phyloP scores from a whole-genome alignment of 179 eudicot genomes.

The Dionaea muscipula region DNA sequence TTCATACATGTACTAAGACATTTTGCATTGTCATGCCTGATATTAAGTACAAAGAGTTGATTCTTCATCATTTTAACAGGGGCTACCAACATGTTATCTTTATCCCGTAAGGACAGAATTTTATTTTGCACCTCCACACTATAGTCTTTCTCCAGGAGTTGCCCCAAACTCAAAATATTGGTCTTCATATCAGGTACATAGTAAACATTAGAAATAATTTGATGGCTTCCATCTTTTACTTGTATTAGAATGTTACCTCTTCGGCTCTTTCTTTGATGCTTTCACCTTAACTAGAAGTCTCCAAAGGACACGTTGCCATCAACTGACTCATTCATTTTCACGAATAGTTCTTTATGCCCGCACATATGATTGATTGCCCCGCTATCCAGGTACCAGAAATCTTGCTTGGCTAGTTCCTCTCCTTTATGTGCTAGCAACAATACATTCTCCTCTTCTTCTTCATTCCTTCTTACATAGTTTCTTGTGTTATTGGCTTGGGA shows the following conservation, averaged over 20 bases:
- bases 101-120: too few relatives aligned
- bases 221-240: neutral
- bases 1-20: too few relatives aligned
- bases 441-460: neutral
- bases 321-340: neutral
- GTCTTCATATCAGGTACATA: neutral
- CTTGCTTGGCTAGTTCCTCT: neutral
- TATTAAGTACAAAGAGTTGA: too few relatives aligned
- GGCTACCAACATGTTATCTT: too few relatives aligned
- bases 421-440: neutral
- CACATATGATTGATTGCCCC: conserved; percentile 1
- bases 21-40: too few relatives aligned
- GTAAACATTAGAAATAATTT: neutral
- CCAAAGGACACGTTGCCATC: neutral
- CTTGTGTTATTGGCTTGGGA: too few relatives aligned
- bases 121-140: too few relatives aligned
- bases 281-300: neutral
- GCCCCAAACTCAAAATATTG: neutral
- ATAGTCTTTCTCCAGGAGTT: neutral
- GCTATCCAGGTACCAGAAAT: neutral
- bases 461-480: neutral
- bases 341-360: neutral
- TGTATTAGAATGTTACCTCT: neutral
- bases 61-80: too few relatives aligned
- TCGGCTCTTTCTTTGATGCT: too few relatives aligned